Conservation (phyloP, 768 basidiomycete genomes). For the Phaffia australis region DNA sequence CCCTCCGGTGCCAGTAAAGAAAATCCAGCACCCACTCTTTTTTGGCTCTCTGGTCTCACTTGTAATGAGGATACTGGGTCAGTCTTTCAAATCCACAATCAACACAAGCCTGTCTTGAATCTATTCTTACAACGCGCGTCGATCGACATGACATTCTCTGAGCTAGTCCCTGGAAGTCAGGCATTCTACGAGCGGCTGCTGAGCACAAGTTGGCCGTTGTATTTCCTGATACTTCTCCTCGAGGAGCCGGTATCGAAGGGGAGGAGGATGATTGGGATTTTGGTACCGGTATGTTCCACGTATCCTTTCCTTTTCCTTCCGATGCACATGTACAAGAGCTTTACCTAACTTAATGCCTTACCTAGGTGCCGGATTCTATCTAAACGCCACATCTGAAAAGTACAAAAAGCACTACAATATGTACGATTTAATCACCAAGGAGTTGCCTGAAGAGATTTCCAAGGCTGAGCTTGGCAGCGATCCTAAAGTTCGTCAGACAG, state of each 20-base stretch:
- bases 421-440: constrained; percentile 70
- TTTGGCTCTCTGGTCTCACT: constrained; percentile 67
- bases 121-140: background rate
- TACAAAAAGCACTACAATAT: constrained; percentile 59
- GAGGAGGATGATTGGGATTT: constrained; percentile 63
- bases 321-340: background rate
- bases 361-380: constrained; percentile 78
- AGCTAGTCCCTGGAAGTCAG: constrained; percentile 78
- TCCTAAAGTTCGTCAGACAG: background rate
- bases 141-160: background rate
- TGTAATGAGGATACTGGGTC: constrained; percentile 76
- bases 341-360: background rate
- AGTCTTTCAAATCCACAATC: constrained; percentile 26
- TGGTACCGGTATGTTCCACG: constrained; percentile 52
- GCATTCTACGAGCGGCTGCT: constrained; percentile 74
- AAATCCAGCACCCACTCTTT: constrained; percentile 55
- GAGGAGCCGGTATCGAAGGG: constrained; percentile 75
- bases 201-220: constrained; percentile 77
- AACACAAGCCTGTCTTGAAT: background rate
- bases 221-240: constrained; percentile 91
- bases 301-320: background rate
- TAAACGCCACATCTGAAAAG: constrained; percentile 64
- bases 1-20: constrained; percentile 40
- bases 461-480: constrained; percentile 43
- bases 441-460: constrained; percentile 70